These are phyloP conservation scores for Phytophthora tentaculata DNA, from an alignment of 352 stramenopile genomes.

Conservation along the genomic window DNA sequence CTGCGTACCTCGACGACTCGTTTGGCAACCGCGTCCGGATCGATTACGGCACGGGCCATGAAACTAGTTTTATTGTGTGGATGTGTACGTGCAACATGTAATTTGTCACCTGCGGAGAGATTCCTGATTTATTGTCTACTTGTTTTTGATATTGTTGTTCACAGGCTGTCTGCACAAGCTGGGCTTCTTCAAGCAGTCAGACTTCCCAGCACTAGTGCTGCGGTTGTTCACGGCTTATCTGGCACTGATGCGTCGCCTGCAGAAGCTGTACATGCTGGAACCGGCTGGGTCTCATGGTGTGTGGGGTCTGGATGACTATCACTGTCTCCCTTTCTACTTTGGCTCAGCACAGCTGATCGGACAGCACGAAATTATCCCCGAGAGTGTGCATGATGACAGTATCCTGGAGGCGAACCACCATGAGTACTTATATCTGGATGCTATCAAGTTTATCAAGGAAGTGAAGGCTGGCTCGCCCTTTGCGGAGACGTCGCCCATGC, in stretches of 20 bases:
- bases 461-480: slow-evolving; percentile 92
- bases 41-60: slow-evolving; percentile 99
- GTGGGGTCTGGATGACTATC: slow-evolving; percentile 99
- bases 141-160: slow-evolving; percentile 2
- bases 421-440: slow-evolving; percentile 94
- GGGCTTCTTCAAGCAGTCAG: slow-evolving; percentile 85
- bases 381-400: slow-evolving; percentile 75
- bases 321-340: slow-evolving; percentile 99
- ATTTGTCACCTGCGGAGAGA: background rate
- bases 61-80: slow-evolving; percentile 98
- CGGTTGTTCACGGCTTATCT: slow-evolving; percentile 95
- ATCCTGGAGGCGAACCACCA: slow-evolving; percentile 64
- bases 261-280: slow-evolving; percentile 98
- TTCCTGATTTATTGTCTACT: slow-evolving; percentile 13
- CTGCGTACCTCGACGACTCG: slow-evolving; percentile 94
- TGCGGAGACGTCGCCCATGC: slow-evolving; percentile 93
- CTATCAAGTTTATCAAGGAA: slow-evolving; percentile 92
- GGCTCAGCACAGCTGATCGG: slow-evolving; percentile 94
- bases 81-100: slow-evolving; percentile 63
- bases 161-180: slow-evolving; percentile 89
- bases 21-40: slow-evolving; percentile 98
- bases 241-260: slow-evolving; percentile 92
- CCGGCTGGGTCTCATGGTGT: slow-evolving; percentile 98
- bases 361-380: slow-evolving; percentile 72
- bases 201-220: slow-evolving; percentile 90